A percentile compares a stretch with the other conserved stretches of the same genome.
Conservation (phyloP, 2,329 filamentous ascomycete species). For the Colletotrichum sp. region DNA sequence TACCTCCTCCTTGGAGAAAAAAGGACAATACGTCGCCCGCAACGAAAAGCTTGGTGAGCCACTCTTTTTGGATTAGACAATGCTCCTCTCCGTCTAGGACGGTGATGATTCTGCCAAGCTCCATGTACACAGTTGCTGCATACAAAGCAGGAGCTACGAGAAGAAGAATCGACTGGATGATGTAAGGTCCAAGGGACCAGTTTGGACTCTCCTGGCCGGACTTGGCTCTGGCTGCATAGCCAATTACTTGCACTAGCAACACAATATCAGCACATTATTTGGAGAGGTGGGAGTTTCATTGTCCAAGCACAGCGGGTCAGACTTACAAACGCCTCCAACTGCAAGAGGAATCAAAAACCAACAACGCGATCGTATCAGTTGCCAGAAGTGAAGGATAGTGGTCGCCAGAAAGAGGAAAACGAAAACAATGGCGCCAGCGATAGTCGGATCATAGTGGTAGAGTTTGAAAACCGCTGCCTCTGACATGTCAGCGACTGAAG, state of each 20-base stretch:
- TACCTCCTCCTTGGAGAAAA: constrained; percentile 51
- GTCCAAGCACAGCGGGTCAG: background rate
- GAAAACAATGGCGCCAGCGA: constrained; percentile 47
- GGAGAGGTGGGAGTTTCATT: constrained; percentile 17
- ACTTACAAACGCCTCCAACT: constrained; percentile 54
- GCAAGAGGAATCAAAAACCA: constrained; percentile 60
- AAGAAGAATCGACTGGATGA: constrained; percentile 47
- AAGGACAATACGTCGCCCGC: constrained; percentile 58
- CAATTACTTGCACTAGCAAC: constrained; percentile 49
- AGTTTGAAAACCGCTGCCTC: constrained; percentile 20
- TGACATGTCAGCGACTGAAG: background rate
- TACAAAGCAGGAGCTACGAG: constrained; percentile 52
- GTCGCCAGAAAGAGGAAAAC: constrained; percentile 45
- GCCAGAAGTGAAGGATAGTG: constrained; percentile 41
- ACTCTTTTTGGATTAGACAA: constrained; percentile 35
- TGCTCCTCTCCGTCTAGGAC: constrained; percentile 38
- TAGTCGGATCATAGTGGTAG: constrained; percentile 54
- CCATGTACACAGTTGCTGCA: constrained; percentile 57
- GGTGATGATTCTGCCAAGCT: constrained; percentile 48
- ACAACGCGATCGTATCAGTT: constrained; percentile 44
- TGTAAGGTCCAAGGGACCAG: constrained; percentile 39
- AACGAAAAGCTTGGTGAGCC: constrained; percentile 62
- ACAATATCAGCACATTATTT: background rate
- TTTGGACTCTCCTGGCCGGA: constrained; percentile 45
- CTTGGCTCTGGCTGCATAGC: constrained; percentile 55